Evolutionary conservation across 495 filamentous ascomycete genomes (phyloP).

Genomic region (Lasiosphaeriaceae sp.): DNA sequence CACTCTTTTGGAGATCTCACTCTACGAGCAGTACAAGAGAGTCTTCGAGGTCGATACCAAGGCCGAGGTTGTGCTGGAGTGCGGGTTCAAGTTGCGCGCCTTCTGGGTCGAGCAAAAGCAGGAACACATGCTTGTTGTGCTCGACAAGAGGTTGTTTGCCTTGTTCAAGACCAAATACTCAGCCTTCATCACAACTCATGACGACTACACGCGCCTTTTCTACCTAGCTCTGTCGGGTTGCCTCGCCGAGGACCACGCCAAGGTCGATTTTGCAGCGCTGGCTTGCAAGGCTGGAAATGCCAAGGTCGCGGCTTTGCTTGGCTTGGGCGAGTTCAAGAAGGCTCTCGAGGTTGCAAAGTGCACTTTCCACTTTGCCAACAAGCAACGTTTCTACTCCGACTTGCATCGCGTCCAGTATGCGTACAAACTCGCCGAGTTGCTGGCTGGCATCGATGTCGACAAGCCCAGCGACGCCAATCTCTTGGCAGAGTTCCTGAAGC

Average conservation of each 20-base stretch:
- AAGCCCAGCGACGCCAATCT: conserved; percentile 41
- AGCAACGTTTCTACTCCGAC: conserved; percentile 49
- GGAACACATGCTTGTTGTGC: conserved; percentile 41
- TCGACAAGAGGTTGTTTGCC: conserved; percentile 51
- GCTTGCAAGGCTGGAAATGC: conserved; percentile 21
- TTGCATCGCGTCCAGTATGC: conserved; percentile 46
- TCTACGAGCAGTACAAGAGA: conserved; percentile 54
- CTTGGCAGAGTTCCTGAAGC: conserved; percentile 44
- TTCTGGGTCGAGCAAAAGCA: conserved; percentile 46
- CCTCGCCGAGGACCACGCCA: conserved; percentile 34
- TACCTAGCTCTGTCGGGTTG: conserved; percentile 48
- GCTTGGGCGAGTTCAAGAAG: conserved; percentile 42
- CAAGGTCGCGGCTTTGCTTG: conserved; percentile 32
- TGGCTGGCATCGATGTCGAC: conserved; percentile 45
- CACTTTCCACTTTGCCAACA: conserved; percentile 53
- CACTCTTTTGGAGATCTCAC: conserved; percentile 52
- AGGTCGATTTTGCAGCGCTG: conserved; percentile 21
- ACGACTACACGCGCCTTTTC: conserved; percentile 44
- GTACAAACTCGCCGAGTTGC: conserved; percentile 52
- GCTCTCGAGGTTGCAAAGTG: conserved; percentile 51
- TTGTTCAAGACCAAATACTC: conserved; percentile 54
- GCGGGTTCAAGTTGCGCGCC: conserved; percentile 48
- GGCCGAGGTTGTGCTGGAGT: conserved; percentile 46
- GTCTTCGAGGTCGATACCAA: conserved; percentile 36
- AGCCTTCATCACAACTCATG: conserved; percentile 28